Conservation (phyloP, 352 stramenopile species). For the Phytophthora citricola region DNA sequence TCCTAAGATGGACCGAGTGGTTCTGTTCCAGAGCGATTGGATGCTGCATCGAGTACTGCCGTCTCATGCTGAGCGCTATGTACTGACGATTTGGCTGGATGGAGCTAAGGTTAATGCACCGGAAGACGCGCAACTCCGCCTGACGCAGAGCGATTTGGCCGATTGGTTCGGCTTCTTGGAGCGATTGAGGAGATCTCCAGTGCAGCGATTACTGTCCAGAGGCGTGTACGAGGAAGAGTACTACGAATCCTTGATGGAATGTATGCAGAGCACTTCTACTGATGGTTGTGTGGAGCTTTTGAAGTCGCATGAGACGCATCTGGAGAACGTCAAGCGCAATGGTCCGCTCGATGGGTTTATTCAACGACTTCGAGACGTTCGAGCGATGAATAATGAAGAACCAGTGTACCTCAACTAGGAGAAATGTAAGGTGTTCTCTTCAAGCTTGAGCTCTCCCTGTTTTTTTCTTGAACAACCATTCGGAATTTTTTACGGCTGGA, state of each 20-base stretch:
- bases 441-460: too few relatives aligned
- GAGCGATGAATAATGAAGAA: constrained; percentile 50
- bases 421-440: too few relatives aligned
- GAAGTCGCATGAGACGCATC: constrained; percentile 67
- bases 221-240: constrained; percentile 83
- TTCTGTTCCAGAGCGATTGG: constrained; percentile 76
- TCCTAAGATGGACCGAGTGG: constrained; percentile 75
- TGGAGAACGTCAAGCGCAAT: constrained; percentile 60
- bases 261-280: constrained; percentile 58
- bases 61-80: constrained; percentile 58
- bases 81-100: constrained; percentile 76
- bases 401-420: constrained; percentile 31
- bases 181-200: constrained; percentile 57
- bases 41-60: constrained; percentile 78
- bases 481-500: too few relatives aligned
- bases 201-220: constrained; percentile 78
- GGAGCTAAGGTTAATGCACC: constrained; percentile 53
- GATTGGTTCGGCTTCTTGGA: constrained; percentile 76
- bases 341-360: constrained; percentile 57
- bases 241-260: constrained; percentile 72
- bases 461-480: too few relatives aligned
- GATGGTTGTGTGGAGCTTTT: constrained; percentile 72
- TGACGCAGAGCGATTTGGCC: constrained; percentile 65
- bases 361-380: constrained; percentile 49
- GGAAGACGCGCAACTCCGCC: constrained; percentile 67